Base-by-base conservation (phyloP, 768 basidiomycete species). In the Tephrocybe rancida region DNA sequence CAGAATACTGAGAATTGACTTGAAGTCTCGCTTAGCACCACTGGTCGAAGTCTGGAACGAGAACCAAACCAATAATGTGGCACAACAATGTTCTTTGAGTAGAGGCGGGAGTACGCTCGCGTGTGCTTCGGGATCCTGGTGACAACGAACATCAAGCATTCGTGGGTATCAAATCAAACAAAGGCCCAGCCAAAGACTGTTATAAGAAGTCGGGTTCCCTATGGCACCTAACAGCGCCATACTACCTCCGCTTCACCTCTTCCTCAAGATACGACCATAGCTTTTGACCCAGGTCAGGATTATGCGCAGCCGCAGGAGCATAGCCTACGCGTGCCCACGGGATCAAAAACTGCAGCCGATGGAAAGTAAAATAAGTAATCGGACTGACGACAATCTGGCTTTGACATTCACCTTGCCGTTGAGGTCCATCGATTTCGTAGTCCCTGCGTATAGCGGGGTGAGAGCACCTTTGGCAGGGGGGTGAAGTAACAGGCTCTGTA, bases 361-460 rank as follows among this genome's bases (percentile, higher is more conserved):
- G 24, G 38, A 14, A 21, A n/a, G 29, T 11, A 11, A 29, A 26
- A 48, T 48, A 34, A 48, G 48, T 39, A 19, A 39, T 48, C 19
- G 37, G 27, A 22, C 22, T 38, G 48, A 24, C 48, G 34, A 38
- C 24, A 39, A 5, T 25, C 30, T 13, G 38, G 21, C 14, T 16
- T 46, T 29, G 54, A 21, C 11, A 50, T 62, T n/a, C 24, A 80
- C 79, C 64, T 76, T 66, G 3, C 82, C 81, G 46, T 75, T 73
- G 1, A 71, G 55, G 3, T 61, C 64, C 3, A 52, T 71, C 44
- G 78, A 73, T 1, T 73, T 69, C 50, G 76, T 58, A 14, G 74
- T 75, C 0, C 73, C 78, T 7, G 73, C 76, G 56, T 70, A 82
- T 10, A 79, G 64, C 49, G 73, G 76, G 1, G 78, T 74, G 43